A percentile compares a stretch with the other conserved stretches of the same genome.
Conservation (phyloP, 23 red algal species). For the Gracilaria gracilis region DNA sequence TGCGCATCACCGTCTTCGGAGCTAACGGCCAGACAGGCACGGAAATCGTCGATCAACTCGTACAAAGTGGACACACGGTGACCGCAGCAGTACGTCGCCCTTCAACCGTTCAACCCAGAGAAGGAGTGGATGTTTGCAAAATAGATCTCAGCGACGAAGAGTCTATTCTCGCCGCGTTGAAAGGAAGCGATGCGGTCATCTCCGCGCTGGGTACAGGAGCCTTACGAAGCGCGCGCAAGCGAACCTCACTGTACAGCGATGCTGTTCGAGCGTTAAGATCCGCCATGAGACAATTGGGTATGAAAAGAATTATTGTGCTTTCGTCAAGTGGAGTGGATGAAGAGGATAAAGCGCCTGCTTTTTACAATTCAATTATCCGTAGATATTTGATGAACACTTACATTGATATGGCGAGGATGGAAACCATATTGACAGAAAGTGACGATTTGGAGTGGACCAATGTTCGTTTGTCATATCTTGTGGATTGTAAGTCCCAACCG, state of each 20-base stretch:
- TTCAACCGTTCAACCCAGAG: neutral
- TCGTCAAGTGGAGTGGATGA: constrained; percentile 75
- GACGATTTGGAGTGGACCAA: constrained; percentile 61
- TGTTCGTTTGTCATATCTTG: constrained; percentile 57
- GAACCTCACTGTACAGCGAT: constrained; percentile 61
- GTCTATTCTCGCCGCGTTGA: constrained; percentile 33
- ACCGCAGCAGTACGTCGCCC: constrained; percentile 66
- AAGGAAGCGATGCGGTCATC: constrained; percentile 51
- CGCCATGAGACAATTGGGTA: constrained; percentile 49
- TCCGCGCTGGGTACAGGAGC: constrained; percentile 51
- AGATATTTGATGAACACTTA: constrained; percentile 66
- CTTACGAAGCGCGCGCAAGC: constrained; percentile 33
- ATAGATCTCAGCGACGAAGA: constrained; percentile 38
- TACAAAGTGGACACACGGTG: constrained; percentile 36
- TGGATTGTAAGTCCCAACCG: constrained; percentile 14
- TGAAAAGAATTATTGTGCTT: constrained; percentile 59
- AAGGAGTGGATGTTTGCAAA: constrained; percentile 42
- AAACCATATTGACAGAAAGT: constrained; percentile 56
- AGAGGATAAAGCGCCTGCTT: constrained; percentile 53
- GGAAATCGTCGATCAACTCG: constrained; percentile 55
- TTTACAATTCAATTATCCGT: constrained; percentile 68
- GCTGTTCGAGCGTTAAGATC: neutral
- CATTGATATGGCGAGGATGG: constrained; percentile 65
- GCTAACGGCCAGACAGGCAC: constrained; percentile 66
- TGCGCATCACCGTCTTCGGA: constrained; percentile 63